These are phyloP conservation scores for Neurospora africana DNA, from an alignment of 495 filamentous ascomycete genomes.

Conservation along the genomic window DNA sequence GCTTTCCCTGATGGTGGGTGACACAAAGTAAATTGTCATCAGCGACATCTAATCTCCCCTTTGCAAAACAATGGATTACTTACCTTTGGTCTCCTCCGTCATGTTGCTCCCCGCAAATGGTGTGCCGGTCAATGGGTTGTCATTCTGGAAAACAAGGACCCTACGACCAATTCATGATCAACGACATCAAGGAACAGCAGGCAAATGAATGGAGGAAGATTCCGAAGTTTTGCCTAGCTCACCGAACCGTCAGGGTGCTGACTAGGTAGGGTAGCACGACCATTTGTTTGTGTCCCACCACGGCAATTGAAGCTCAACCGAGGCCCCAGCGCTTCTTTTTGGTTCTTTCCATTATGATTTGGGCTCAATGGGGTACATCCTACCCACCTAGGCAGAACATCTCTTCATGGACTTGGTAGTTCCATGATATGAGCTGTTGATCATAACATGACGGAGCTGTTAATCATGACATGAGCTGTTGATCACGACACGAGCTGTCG, in stretches of 20 bases:
- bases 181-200: background rate
- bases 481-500: background rate
- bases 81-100: background rate
- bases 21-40: background rate
- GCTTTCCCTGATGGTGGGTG: background rate
- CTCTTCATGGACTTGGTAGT: background rate
- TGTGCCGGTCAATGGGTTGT: background rate
- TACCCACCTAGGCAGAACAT: background rate
- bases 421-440: background rate
- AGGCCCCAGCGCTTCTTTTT: background rate
- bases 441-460: no score
- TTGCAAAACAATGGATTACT: background rate
- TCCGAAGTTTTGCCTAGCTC: background rate
- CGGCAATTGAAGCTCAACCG: background rate
- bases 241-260: background rate
- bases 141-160: background rate
- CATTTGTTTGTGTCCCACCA: background rate
- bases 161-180: no score
- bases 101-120: background rate
- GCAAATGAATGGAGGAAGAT: background rate
- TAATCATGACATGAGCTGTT: background rate
- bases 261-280: background rate
- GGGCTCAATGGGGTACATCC: background rate
- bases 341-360: background rate
- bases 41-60: background rate